Evolutionary conservation across 2,329 filamentous ascomycete species (phyloP).

Genomic region (Cryphonectria parasitica): DNA sequence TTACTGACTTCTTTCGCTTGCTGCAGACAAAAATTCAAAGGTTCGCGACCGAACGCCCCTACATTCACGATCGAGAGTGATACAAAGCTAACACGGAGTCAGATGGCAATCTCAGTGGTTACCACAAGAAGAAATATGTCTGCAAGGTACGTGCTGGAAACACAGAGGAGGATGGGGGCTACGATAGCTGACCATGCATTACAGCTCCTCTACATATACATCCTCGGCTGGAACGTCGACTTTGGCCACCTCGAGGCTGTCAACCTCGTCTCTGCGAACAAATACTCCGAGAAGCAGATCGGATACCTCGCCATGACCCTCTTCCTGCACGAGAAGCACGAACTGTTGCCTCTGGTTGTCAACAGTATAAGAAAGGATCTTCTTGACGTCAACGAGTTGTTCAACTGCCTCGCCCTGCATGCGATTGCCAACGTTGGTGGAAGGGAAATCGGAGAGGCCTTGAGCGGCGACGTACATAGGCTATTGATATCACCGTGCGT

Average conservation of each 20-base stretch:
- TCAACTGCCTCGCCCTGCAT: conserved; percentile 95
- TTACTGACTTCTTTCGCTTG: conserved; percentile 24
- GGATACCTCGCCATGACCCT: conserved; percentile 97
- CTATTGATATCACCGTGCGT: conserved; percentile 90
- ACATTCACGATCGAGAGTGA: not conserved
- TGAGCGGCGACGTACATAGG: conserved; percentile 89
- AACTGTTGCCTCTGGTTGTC: conserved; percentile 92
- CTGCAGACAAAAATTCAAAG: conserved; percentile 88
- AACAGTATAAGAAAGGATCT: conserved; percentile 98
- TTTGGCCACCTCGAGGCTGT: conserved; percentile 98
- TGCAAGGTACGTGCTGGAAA: conserved; percentile 72
- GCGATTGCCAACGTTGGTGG: conserved; percentile 98
- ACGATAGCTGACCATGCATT: conserved; percentile 28
- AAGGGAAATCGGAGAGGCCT: conserved; percentile 93
- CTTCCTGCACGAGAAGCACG: conserved; percentile 96
- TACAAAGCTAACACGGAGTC: conserved; percentile 35
- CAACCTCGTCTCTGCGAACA: conserved; percentile 93
- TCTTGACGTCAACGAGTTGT: conserved; percentile 92
- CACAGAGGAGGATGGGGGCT: conserved; percentile 10
- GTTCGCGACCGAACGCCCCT: conserved; percentile 42
- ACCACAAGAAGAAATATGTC: conserved; percentile 99
- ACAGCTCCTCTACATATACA: conserved; percentile 94
- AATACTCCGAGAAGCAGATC: conserved; percentile 99
- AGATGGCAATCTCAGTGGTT: conserved; percentile 90
- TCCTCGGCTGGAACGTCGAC: conserved; percentile 97